Base-by-base conservation (phyloP, 495 filamentous ascomycete species). In the Glarea lozoyensis region DNA sequence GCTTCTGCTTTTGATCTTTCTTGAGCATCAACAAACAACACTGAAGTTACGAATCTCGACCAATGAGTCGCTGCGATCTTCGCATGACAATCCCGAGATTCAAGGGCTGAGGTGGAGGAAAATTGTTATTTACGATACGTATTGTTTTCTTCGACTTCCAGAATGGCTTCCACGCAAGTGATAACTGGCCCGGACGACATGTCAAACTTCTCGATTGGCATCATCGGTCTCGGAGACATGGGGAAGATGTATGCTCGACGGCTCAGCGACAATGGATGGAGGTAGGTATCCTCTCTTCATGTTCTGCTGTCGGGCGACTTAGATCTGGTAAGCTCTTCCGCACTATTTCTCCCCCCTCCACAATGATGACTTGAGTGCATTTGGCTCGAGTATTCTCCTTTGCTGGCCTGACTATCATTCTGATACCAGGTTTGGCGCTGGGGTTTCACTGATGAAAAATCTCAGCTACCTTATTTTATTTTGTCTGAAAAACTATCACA, bases 341-440 rank as follows among this genome's bases (percentile, higher is more conserved):
- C 41, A 37, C 37, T 36, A 31, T 45, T 50, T 51, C 45, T 33
- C 20, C 42, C 67, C 57, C 54, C 25, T 56, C 60, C 58, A 88
- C 90, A n/a, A n/a, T n/a, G 88, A 94, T 96, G 88, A 96, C 87
- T 85, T 86, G 88, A 96, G 88, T 85, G 88, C 88, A 96, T 96
- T 96, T 96, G 88, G 88, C 88, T 96, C 86, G 88, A 96, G 88
- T 72, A 93, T 86, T 76, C 73, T 59, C 55, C 63, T 70, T 60
- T 56, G 59, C 52, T 40, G 40, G 22, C 43, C 36, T 50, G 55
- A 48, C n/a, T 52, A 45, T 48, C 51, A 49, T 58, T 58, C 48
- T 58, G 51, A 51, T 54, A 52, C 48, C 55, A 45, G 48, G 48
- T 47, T 24, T 10, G 12, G 49, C 42, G 41, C 48, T 42, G 52